Conservation (phyloP, 2,329 filamentous ascomycete species). For the Nannizzia gypsea region DNA sequence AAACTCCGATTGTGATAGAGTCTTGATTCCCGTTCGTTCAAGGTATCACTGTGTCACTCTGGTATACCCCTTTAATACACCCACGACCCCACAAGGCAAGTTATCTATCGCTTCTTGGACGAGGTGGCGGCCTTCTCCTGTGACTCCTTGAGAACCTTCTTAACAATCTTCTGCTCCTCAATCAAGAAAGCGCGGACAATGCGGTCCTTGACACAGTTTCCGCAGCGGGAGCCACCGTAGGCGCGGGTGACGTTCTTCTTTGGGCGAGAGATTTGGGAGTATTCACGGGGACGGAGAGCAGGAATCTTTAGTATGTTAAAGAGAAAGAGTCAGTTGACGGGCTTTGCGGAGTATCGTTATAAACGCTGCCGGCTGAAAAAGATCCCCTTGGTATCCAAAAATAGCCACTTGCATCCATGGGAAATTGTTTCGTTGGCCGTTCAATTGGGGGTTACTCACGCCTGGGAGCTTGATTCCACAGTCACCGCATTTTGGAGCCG, state of each 20-base stretch:
- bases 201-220: constrained; percentile 95
- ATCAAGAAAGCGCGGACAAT: constrained; percentile 98
- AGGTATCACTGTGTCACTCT: background rate
- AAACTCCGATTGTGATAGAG: constrained; percentile 5
- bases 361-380: background rate
- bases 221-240: constrained; percentile 97
- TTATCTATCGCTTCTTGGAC: constrained; percentile 33
- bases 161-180: constrained; percentile 99
- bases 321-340: background rate
- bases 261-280: constrained; percentile 90
- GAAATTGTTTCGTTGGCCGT: background rate
- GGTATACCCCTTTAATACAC: background rate
- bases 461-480: constrained; percentile 95
- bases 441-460: constrained; percentile 54
- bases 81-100: background rate
- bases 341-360: background rate
- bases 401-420: background rate
- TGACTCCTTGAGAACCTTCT: constrained; percentile 99
- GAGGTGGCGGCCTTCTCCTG: constrained; percentile 52
- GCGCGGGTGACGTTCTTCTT: constrained; percentile 99
- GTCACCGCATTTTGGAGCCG: constrained; percentile 97
- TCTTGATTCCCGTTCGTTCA: background rate
- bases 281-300: constrained; percentile 95
- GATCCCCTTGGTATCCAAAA: background rate
- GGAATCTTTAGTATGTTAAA: constrained; percentile 52